Percentiles rank a stretch among this genome's conserved stretches.
Evolutionary conservation across 1,139 yeast genomes (phyloP).

Genomic region (Yueomyces sp.): DNA sequence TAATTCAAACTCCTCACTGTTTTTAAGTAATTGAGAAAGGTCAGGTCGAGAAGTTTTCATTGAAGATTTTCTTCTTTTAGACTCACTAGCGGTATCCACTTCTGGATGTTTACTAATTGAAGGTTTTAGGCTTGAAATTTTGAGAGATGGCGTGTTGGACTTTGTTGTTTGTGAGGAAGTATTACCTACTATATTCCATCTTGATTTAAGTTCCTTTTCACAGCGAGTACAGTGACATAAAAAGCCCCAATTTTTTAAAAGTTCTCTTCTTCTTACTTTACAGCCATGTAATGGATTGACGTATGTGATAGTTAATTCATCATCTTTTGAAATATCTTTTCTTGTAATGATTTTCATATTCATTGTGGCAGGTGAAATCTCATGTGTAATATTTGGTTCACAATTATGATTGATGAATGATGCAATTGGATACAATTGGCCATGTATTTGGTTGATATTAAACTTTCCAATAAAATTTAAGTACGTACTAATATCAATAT

Average conservation of each 20-base stretch:
- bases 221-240: slow-evolving; percentile 60
- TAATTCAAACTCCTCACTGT: slow-evolving; percentile 37
- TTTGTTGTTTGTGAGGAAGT: not conserved
- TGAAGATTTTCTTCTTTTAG: slow-evolving; percentile 22
- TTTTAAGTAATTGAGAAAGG: slow-evolving; percentile 36
- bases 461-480: slow-evolving; percentile 56
- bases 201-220: slow-evolving; percentile 32
- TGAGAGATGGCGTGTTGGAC: not conserved
- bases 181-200: not conserved
- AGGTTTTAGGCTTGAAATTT: not conserved
- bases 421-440: slow-evolving; percentile 47
- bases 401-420: slow-evolving; percentile 72
- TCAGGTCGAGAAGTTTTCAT: slow-evolving; percentile 27
- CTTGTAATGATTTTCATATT: slow-evolving; percentile 44
- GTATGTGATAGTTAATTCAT: slow-evolving; percentile 59
- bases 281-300: slow-evolving; percentile 57
- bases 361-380: slow-evolving; percentile 32
- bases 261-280: slow-evolving; percentile 49
- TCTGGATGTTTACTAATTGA: not conserved
- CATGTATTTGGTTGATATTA: slow-evolving; percentile 61
- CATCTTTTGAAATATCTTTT: slow-evolving; percentile 46
- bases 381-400: slow-evolving; percentile 54
- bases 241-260: slow-evolving; percentile 78
- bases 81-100: not conserved
- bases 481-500: slow-evolving; percentile 33